Evolutionary conservation across 257 asterid genomes (phyloP), one percentile per base, ranked within the genome.

Genomic region (Solanum medicagineum): DNA sequence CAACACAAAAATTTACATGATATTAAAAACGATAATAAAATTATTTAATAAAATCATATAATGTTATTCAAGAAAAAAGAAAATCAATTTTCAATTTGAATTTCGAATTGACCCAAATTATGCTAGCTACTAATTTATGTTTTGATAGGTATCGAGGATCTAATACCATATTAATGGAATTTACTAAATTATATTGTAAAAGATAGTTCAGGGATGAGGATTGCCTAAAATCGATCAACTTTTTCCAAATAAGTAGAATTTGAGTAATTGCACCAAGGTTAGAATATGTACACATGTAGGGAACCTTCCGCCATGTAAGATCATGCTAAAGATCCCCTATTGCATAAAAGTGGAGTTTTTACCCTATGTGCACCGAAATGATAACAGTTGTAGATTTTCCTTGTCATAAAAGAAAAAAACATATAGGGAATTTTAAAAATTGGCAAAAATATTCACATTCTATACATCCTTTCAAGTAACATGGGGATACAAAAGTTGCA

Each of bases 351-450:
- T 5, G 42, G 42, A 36, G 6, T 36, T 36, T 36, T 36, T 36
- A 36, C 6, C 6, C 6, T 36, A 1, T 36, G 42, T 36, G 42
- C 42, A 36, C 6, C 1, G 1, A 36, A 5, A 36, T 0, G 6
- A 5, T 36, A 4, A 1, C 42, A 5, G 1, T 5, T 4, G 6
- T 1, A 7, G 1, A 0, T 2, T 36, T 36, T 0, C 6, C 42
- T 36, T 36, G 42, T 36, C 42, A 36, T 36, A 36, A 36, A 36
- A 36, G 6, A 3, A 32, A 32, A 32, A 4, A 36, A 3, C 0
- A 36, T 36, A 5, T 36, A 36, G 42, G 42, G 42, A 44, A 44
- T 49, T 14, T 49, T 2, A 55, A 55, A 55, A 8, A 20, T 55
- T 20, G 16, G 57, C 60, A 54, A 2, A 15, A 55, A 20, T 55